These are phyloP conservation scores for Coemansia sp. DNA, from an alignment of 192 early-diverging fungal genomes.

Conservation along the genomic window DNA sequence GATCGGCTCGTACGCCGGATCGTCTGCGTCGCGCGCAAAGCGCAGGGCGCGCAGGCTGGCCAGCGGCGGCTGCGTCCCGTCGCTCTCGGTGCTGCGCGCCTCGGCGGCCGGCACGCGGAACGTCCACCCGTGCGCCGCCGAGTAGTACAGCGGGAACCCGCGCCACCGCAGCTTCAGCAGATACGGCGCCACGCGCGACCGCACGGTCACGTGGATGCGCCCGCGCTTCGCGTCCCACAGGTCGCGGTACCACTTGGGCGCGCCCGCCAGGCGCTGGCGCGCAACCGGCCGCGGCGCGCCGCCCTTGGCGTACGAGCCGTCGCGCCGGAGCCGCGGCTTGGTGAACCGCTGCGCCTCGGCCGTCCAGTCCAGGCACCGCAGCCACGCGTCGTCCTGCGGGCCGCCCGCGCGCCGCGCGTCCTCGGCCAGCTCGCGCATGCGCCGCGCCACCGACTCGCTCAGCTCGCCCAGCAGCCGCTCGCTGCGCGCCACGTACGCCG, in stretches of 20 bases:
- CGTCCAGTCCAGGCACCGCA: conserved; percentile 75
- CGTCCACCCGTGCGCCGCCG: conserved; percentile 70
- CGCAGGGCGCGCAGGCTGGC: conserved; percentile 31
- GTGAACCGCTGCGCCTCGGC: conserved; percentile 49
- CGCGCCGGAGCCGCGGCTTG: conserved; percentile 23
- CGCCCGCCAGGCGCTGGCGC: conserved; percentile 51
- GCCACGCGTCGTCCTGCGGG: conserved; percentile 69
- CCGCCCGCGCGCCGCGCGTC: conserved; percentile 31
- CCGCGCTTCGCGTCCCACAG: conserved; percentile 61
- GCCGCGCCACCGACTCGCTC: conserved; percentile 49
- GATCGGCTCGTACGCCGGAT: conserved; percentile 45
- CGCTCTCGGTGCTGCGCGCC: no score
- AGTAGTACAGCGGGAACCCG: conserved; percentile 73
- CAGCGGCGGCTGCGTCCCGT: conserved; percentile 16
- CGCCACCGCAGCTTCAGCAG: conserved; percentile 81
- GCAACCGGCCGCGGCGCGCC: conserved; percentile 46
- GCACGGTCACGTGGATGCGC: conserved; percentile 62
- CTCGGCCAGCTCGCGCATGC: conserved; percentile 46
- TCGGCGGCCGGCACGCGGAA: conserved; percentile 62
- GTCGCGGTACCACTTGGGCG: conserved; percentile 79
- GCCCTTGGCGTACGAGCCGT: conserved; percentile 41
- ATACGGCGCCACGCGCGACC: conserved; percentile 73
- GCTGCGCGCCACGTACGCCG: conserved; percentile 59
- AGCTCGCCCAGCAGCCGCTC: conserved; percentile 56
- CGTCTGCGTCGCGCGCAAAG: conserved; percentile 44